Conservation (phyloP, 2,329 filamentous ascomycete species). For the Xylariales sp. region DNA sequence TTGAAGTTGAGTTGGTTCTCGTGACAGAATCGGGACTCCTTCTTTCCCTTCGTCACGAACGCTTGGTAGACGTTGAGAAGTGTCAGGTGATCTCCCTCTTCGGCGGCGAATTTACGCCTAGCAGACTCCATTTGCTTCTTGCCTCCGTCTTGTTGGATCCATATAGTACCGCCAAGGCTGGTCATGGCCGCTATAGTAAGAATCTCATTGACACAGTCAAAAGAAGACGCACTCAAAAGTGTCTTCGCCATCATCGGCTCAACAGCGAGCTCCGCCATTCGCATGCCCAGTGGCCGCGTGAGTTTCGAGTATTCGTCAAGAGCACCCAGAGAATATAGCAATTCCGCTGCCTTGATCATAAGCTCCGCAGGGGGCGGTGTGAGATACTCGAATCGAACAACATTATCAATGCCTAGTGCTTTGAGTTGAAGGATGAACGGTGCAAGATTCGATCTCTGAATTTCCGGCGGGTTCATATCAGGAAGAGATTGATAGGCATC, state of each 20-base stretch:
- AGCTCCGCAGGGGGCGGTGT: constrained; percentile 87
- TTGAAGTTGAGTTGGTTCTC: constrained; percentile 91
- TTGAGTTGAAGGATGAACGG: constrained; percentile 91
- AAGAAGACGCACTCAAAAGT: constrained; percentile 78
- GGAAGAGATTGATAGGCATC: constrained; percentile 72
- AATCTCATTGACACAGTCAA: constrained; percentile 85
- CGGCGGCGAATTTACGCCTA: constrained; percentile 84
- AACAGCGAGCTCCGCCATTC: constrained; percentile 93
- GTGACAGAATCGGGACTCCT: constrained; percentile 86
- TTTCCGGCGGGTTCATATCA: constrained; percentile 84
- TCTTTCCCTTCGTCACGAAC: constrained; percentile 84
- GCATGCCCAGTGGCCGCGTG: constrained; percentile 84
- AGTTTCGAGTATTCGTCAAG: constrained; percentile 91
- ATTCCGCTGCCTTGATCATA: constrained; percentile 85
- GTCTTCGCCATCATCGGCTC: constrained; percentile 97
- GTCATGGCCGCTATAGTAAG: constrained; percentile 95
- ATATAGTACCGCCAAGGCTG: constrained; percentile 83
- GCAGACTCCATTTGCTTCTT: constrained; percentile 80
- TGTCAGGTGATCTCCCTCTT: constrained; percentile 94
- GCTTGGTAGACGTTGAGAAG: constrained; percentile 93
- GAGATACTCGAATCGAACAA: constrained; percentile 89
- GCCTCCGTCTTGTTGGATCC: constrained; percentile 82
- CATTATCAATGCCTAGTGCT: constrained; percentile 93
- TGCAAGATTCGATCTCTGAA: constrained; percentile 91
- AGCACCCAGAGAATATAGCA: constrained; percentile 87